Conservation (phyloP, 352 stramenopile species). For the Phytopythium aichiense region DNA sequence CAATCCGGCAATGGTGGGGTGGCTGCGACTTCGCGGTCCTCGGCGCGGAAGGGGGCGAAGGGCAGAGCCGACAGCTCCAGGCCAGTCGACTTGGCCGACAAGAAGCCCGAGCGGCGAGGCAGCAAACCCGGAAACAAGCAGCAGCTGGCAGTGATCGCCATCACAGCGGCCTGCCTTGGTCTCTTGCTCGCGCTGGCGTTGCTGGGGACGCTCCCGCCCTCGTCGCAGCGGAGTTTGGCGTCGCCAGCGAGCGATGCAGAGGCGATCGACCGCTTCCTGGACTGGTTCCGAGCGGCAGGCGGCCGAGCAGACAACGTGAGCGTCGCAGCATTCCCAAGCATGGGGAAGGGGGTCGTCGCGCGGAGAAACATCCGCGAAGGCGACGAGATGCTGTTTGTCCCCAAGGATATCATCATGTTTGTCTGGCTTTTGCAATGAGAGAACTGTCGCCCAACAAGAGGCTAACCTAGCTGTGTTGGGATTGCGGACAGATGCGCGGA, state of each 20-base stretch:
- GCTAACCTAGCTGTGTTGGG: not conserved
- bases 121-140: not conserved
- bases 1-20: not conserved
- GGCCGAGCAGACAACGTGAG: slow-evolving; percentile 22
- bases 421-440: not conserved
- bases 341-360: slow-evolving; percentile 37
- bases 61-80: not conserved
- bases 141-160: not conserved
- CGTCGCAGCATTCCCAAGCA: slow-evolving; percentile 25
- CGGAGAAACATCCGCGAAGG: slow-evolving; percentile 20
- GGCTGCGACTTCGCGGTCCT: not conserved
- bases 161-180: not conserved
- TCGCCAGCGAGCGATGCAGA: not conserved
- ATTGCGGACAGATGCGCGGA: slow-evolving; percentile 28
- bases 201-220: not conserved
- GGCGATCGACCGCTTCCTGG: slow-evolving; percentile 20
- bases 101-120: not conserved
- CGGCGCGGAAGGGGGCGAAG: not conserved
- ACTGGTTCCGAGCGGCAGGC: slow-evolving; percentile 37
- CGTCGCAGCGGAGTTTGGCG: not conserved
- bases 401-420: slow-evolving; percentile 41
- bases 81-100: not conserved
- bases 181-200: not conserved
- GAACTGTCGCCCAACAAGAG: not conserved
- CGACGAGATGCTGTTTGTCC: slow-evolving; percentile 38